phyloP scores from a whole-genome alignment of 192 early-diverging fungal genomes.

The Geranomyces michiganensis region DNA sequence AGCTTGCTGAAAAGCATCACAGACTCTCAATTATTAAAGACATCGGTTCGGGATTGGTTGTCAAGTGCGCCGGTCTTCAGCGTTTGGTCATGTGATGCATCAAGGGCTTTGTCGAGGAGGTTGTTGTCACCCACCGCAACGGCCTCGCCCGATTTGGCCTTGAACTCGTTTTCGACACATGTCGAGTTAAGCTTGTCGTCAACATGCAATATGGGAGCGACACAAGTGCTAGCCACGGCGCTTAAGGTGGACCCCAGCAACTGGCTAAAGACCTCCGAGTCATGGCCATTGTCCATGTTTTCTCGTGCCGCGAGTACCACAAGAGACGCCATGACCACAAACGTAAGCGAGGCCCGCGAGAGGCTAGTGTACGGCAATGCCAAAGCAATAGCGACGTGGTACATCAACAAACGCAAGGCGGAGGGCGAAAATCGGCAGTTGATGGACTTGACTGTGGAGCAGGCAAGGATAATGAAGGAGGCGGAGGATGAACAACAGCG shows the following conservation, averaged over 20 bases:
- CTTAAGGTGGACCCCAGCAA: constrained; percentile 25
- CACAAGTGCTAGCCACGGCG: not conserved
- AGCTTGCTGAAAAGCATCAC: no score
- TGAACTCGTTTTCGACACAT: constrained; percentile 22
- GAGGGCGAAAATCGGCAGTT: constrained; percentile 1
- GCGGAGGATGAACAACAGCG: not conserved
- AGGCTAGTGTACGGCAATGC: constrained; percentile 12
- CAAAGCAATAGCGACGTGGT: constrained; percentile 26
- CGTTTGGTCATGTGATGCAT: not conserved
- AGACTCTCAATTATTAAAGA: constrained; percentile 25
- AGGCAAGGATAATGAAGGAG: not conserved
- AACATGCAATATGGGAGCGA: constrained; percentile 5
- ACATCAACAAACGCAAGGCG: constrained; percentile 16
- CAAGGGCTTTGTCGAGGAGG: constrained; percentile 22
- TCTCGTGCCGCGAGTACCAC: constrained; percentile 24
- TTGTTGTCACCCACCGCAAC: constrained; percentile 26
- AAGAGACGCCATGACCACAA: constrained; percentile 23
- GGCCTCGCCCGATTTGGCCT: constrained; percentile 6
- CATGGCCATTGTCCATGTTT: constrained; percentile 28
- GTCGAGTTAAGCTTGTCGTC: constrained; percentile 20
- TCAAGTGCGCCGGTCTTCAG: constrained; percentile 19
- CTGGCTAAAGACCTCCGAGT: constrained; percentile 19
- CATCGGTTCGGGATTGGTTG: constrained; percentile 11
- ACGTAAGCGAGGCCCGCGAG: constrained; percentile 19
- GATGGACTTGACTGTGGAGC: constrained; percentile 1